phyloP scores from a whole-genome alignment of 2,329 filamentous ascomycete genomes.

The Lachnum nothofagi region DNA sequence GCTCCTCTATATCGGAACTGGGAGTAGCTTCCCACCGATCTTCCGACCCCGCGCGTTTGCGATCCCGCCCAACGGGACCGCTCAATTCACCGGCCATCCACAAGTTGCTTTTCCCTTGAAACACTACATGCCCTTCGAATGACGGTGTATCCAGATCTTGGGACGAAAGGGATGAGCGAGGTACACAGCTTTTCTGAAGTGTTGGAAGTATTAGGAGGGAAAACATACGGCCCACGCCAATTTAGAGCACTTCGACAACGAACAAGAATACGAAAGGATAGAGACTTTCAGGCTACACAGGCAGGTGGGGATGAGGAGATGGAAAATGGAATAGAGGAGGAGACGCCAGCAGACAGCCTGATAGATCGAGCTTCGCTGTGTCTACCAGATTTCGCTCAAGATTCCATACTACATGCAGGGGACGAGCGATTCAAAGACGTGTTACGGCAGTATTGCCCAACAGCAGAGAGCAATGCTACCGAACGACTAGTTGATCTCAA shows the following conservation, averaged over 20 bases:
- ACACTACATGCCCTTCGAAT: slow-evolving; percentile 12
- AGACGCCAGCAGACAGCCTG: slow-evolving; percentile 13
- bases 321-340: slow-evolving; percentile 10
- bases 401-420: slow-evolving; percentile 26
- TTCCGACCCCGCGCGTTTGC: too few relatives aligned
- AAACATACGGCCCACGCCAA: slow-evolving; percentile 22
- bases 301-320: slow-evolving; percentile 15
- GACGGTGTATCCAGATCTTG: slow-evolving; percentile 10
- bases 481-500: slow-evolving; percentile 59
- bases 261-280: slow-evolving; percentile 16
- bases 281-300: slow-evolving; percentile 8
- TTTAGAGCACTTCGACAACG: slow-evolving; percentile 26
- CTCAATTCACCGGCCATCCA: background rate
- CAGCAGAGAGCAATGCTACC: slow-evolving; percentile 54
- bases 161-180: slow-evolving; percentile 28
- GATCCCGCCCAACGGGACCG: too few relatives aligned
- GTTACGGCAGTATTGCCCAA: slow-evolving; percentile 35
- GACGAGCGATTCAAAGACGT: slow-evolving; percentile 28
- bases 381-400: slow-evolving; percentile 24
- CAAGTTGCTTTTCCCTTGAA: slow-evolving; percentile 2
- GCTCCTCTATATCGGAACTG: background rate
- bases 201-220: slow-evolving; percentile 18
- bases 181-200: slow-evolving; percentile 10
- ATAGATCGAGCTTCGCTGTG: slow-evolving; percentile 29
- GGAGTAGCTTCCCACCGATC: slow-evolving; percentile 7